Evolutionary conservation across 257 asterid species (phyloP), one percentile per base, ranked within the genome.

Genomic region (Solanum clarkiae): DNA sequence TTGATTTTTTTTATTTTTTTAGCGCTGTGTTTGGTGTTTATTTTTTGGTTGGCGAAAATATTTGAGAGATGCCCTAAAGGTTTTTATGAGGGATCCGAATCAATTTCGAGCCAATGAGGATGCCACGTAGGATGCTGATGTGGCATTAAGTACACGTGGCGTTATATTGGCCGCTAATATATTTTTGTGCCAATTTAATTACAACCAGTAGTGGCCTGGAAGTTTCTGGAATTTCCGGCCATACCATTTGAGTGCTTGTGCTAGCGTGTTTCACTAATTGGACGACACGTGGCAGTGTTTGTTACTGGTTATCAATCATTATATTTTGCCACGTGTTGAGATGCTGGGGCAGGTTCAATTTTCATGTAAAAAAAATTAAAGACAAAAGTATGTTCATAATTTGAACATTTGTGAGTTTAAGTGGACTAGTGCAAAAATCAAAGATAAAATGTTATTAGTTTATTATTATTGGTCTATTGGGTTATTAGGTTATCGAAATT

Each of bases 151-250:
- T 6, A 82, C 89, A 92, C 91, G 93, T 91, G 96, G 88, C 89
- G 40, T 26, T 5, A 29, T 8, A 1, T 56, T 53, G 80, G 68
- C 93, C 93, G 90, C 88, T 29, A 87, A 40, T 86, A 81, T 88
- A 3, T 55, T 26, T 59, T n/a, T n/a, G 15, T 14, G 68, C 32
- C 59, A 5, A 5, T 70, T 53, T 51, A 88, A 84, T 93, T 80
- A 85, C 54, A 65, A 66, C 93, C 96, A 93, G 89, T 83, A 86
- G 85, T 89, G 68, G 20, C 82, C 72, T 80, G 81, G 93, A 91
- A 89, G 90, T 86, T 91, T 93, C 95, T 88, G 91, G 94, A 91
- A 91, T 89, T 75, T 49, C 51, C 51, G 55, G 84, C 63, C 88
- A 49, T 10, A n/a, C 51, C 13, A 29, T 60, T 18, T 54, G 17